Base-by-base conservation (phyloP, 805 yeast genomes). In the Yarrowia sp. region DNA sequence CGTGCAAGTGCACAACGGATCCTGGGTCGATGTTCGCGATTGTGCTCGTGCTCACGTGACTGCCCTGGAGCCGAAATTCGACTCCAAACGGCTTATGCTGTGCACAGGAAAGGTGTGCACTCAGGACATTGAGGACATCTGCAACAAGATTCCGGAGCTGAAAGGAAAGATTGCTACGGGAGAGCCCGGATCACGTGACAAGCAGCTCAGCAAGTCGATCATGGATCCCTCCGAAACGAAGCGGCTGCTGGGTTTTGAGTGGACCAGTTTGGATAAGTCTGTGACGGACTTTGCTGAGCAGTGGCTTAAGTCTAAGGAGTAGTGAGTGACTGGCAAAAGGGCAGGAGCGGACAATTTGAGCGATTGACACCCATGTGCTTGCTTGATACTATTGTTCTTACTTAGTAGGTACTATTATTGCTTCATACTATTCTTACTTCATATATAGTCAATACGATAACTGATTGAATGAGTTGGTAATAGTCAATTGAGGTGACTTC, bases 21-120 rank as follows among this genome's bases (percentile, higher is more conserved):
- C 29, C 24, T 51, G 22, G 58, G 75, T 81, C 25, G 87, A 85
- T 69, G 87, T 84, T 6, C 77, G 87, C 68, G 88, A 85, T 67
- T 86, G 81, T 42, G 86, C 88, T 4, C 68, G 68, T 44, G 83
- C 85, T 4, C 89, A 85, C 67, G 67, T 82, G 10, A 65, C 69
- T 12, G 84, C 86, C 5, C 74, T 82, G 62, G 61, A 63, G 72
- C 55, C 71, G 70, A n/a, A 21, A 16, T 41, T 63, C 13, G 65
- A 68, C 21, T 39, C 67, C 62, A 65, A 72, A 16, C 63, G 66
- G 59, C 68, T 70, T 33, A 47, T 69, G 24, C 35, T 60, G 36
- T 64, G 66, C 12, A 51, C 58, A 3, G 72, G 68, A 14, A 35
- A 42, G 24, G 64, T 39, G 56, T 44, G 63, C 24, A 51, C 41